Percentiles rank a stretch among this genome's conserved stretches.
Conservation (phyloP, 768 basidiomycete genomes). For the Rhodotorula graminis region DNA sequence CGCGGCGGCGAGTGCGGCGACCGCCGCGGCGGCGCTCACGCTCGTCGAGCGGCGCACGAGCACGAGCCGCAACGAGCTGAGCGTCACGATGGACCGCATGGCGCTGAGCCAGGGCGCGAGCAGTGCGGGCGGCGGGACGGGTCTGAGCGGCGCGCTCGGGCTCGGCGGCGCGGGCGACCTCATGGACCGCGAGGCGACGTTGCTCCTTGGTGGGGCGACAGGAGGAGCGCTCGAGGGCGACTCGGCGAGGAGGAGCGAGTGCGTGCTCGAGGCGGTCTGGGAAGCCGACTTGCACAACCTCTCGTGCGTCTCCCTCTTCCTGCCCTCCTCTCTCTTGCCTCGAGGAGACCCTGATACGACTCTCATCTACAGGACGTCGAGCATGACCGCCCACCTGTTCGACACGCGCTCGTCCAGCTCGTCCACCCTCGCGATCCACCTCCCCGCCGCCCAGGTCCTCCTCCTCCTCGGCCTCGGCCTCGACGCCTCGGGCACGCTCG, state of each 20-base stretch:
- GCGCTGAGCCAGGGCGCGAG: slow-evolving; percentile 47
- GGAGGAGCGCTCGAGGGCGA: background rate
- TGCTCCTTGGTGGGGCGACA: background rate
- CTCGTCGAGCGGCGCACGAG: slow-evolving; percentile 5
- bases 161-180: slow-evolving; percentile 39
- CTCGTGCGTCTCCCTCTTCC: background rate
- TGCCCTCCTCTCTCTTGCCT: too few species aligned
- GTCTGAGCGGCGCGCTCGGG: too few species aligned
- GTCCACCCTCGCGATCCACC: slow-evolving; percentile 53
- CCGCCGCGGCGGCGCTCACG: too few species aligned
- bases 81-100: slow-evolving; percentile 65
- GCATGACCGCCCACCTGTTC: slow-evolving; percentile 19
- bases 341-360: background rate
- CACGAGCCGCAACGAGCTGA: slow-evolving; percentile 47
- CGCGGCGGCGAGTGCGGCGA: too few species aligned
- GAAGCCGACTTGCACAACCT: background rate
- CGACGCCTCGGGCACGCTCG: slow-evolving; percentile 50
- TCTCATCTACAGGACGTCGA: background rate
- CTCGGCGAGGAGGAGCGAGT: background rate
- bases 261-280: background rate
- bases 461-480: slow-evolving; percentile 48
- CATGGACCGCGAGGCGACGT: slow-evolving; percentile 43
- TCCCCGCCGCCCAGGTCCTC: slow-evolving; percentile 54
- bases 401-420: slow-evolving; percentile 55
- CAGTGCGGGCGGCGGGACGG: slow-evolving; percentile 42